Evolutionary conservation across 495 filamentous ascomycete species (phyloP).

Genomic region (Podospora conica): DNA sequence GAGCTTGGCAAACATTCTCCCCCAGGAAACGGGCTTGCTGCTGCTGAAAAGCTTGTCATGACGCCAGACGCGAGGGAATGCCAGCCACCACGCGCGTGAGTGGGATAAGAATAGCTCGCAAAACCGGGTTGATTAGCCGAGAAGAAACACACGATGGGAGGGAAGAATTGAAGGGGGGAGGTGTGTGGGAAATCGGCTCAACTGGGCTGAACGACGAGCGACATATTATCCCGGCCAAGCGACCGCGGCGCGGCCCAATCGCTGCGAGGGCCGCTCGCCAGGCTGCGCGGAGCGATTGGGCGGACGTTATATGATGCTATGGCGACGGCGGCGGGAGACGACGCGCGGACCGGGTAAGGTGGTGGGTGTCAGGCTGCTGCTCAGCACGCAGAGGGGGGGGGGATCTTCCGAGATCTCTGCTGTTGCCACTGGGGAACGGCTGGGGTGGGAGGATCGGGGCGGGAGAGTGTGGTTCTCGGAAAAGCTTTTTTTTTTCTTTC

Average conservation of each 20-base stretch:
- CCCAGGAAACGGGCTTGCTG: background rate
- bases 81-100: background rate
- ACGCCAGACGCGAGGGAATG: background rate
- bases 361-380: background rate
- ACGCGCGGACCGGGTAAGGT: constrained; percentile 9
- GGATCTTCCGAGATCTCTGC: background rate
- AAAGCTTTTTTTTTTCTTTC: background rate
- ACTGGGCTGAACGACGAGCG: background rate
- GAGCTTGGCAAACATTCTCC: background rate
- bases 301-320: background rate
- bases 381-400: background rate
- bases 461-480: constrained; percentile 1
- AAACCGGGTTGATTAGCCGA: background rate
- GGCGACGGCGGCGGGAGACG: background rate
- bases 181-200: background rate
- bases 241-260: background rate
- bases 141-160: background rate
- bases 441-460: constrained; percentile 5
- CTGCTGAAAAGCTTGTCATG: background rate
- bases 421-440: constrained; percentile 4
- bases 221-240: background rate
- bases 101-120: background rate
- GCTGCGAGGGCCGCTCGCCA: background rate
- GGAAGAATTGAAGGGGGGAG: background rate
- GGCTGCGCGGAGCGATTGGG: background rate